These are phyloP conservation scores for Harringtonia lauricola DNA, from an alignment of 2,329 filamentous ascomycete species.

Conservation along the genomic window DNA sequence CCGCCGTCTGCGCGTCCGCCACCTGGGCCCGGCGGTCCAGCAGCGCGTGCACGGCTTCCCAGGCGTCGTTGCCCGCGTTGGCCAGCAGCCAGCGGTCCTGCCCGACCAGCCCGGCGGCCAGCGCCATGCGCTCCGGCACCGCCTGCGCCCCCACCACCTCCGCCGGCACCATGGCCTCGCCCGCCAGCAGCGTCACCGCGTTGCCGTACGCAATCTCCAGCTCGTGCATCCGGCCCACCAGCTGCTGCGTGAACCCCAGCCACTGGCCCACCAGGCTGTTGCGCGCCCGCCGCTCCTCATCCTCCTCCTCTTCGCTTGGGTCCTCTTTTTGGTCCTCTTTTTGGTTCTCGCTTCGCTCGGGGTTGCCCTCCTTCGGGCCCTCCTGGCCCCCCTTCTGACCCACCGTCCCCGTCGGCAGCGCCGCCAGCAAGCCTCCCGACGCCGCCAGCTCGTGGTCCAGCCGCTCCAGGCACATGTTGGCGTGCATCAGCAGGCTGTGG, in stretches of 20 bases:
- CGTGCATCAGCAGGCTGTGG: conserved; percentile 40
- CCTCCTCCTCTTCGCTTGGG: conserved; percentile 11
- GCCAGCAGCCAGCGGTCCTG: conserved; percentile 46
- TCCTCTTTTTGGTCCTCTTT: too few species aligned
- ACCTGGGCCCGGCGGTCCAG: conserved; percentile 31
- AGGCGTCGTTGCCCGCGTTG: conserved; percentile 42
- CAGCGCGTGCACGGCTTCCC: conserved; percentile 30
- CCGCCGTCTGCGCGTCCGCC: conserved; percentile 16
- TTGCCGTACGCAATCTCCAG: conserved; percentile 43
- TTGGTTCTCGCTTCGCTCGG: too few species aligned
- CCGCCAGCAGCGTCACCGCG: conserved; percentile 35
- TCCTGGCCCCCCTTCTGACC: not conserved
- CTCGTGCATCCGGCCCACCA: conserved; percentile 43
- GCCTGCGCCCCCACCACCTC: not conserved
- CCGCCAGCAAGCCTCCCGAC: conserved; percentile 42
- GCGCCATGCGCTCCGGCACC: not conserved
- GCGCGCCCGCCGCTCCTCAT: conserved; percentile 27
- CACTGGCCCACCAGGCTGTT: conserved; percentile 45
- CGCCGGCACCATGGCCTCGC: conserved; percentile 15
- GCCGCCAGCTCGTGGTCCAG: conserved; percentile 47
- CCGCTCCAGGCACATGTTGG: conserved; percentile 47
- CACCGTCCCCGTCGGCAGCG: conserved; percentile 30
- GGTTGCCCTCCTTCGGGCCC: not conserved
- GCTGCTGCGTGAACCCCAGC: conserved; percentile 41
- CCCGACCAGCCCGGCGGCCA: conserved; percentile 17